These are phyloP conservation scores for Aspergillus thermomutatus DNA, from an alignment of 2,329 filamentous ascomycete genomes.

Conservation along the genomic window DNA sequence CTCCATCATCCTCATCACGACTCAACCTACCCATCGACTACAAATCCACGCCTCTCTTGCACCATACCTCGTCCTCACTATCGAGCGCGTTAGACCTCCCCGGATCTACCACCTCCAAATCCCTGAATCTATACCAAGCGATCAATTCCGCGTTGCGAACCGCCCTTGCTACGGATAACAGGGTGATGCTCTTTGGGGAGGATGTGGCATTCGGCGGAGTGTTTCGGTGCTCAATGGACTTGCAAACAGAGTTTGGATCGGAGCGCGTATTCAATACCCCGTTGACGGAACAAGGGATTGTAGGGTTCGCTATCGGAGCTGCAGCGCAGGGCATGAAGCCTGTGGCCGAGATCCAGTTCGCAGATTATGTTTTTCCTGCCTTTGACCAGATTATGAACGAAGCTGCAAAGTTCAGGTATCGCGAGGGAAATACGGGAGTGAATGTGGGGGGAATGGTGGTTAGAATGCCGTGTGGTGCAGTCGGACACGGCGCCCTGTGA, in stretches of 20 bases:
- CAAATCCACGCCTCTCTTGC: conserved; percentile 72
- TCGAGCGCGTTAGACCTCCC: conserved; percentile 71
- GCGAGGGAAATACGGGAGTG: conserved; percentile 63
- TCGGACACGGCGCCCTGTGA: conserved; percentile 79
- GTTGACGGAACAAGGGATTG: conserved; percentile 87
- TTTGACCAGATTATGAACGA: conserved; percentile 96
- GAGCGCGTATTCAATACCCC: conserved; percentile 96
- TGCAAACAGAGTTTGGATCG: conserved; percentile 80
- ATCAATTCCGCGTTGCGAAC: conserved; percentile 86
- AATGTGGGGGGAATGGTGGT: conserved; percentile 77
- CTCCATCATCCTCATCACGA: conserved; percentile 48
- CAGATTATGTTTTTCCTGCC: conserved; percentile 88
- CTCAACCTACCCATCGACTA: conserved; percentile 90
- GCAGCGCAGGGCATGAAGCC: conserved; percentile 90
- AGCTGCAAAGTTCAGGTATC: conserved; percentile 81
- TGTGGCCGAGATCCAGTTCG: conserved; percentile 92
- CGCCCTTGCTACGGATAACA: conserved; percentile 77
- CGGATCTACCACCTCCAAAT: conserved; percentile 68
- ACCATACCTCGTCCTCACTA: conserved; percentile 72
- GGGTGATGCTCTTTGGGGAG: conserved; percentile 89
- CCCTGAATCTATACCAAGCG: conserved; percentile 90
- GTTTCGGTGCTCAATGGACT: conserved; percentile 88
- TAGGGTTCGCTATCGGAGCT: conserved; percentile 87
- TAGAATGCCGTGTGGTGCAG: conserved; percentile 84
- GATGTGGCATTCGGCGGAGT: conserved; percentile 97